phyloP scores from a whole-genome alignment of 1,139 yeast species.

The Diutina ranongensis region DNA sequence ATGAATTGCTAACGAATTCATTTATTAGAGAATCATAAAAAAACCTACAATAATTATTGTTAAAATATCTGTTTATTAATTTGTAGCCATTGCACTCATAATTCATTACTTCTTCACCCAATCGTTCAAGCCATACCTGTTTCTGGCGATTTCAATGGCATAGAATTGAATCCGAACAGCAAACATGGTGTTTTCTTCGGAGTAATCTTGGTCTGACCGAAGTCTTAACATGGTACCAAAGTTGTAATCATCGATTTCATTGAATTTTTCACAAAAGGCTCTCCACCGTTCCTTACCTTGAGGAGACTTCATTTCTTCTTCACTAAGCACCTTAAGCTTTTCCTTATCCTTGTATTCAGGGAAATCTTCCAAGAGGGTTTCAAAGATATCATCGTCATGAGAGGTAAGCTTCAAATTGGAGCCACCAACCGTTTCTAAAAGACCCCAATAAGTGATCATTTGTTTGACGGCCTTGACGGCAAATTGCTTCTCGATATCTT shows the following conservation, averaged over 20 bases:
- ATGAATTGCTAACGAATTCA: too few species aligned
- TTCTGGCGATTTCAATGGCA: slow-evolving; percentile 91
- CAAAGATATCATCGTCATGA: slow-evolving; percentile 74
- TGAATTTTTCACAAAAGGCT: slow-evolving; percentile 71
- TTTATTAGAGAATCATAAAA: too few species aligned
- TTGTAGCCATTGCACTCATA: too few species aligned
- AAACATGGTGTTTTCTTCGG: slow-evolving; percentile 76
- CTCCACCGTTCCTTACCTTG: slow-evolving; percentile 89
- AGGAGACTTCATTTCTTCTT: slow-evolving; percentile 72
- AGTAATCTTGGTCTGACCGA: slow-evolving; percentile 60
- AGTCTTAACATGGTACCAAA: slow-evolving; percentile 88
- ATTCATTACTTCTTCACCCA: slow-evolving; percentile 44
- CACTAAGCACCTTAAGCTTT: slow-evolving; percentile 47
- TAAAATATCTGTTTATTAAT: too few species aligned
- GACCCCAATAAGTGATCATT: slow-evolving; percentile 87
- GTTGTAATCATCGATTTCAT: slow-evolving; percentile 79
- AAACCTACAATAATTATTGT: too few species aligned
- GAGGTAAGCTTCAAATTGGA: slow-evolving; percentile 67
- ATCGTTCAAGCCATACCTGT: slow-evolving; percentile 81
- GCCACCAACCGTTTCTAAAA: slow-evolving; percentile 66
- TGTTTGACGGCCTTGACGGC: slow-evolving; percentile 97
- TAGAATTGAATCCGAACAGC: slow-evolving; percentile 90
- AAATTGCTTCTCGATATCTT: slow-evolving; percentile 83
- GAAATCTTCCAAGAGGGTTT: slow-evolving; percentile 56
- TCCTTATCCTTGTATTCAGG: slow-evolving; percentile 69